Conservation (phyloP, 805 yeast species). For the Starmerella tilneyi region DNA sequence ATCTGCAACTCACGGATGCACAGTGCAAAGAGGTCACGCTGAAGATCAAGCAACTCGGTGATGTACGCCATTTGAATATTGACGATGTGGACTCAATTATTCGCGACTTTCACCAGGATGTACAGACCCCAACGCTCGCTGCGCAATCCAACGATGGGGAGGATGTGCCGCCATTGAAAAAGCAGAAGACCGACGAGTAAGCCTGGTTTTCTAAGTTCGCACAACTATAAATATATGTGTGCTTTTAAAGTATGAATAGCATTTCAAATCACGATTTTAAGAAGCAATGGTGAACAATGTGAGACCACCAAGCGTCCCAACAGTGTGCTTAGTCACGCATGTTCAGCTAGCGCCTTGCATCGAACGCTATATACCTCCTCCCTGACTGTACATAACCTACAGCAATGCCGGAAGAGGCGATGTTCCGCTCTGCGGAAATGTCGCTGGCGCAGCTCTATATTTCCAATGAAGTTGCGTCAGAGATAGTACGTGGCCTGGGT, state of each 20-base stretch:
- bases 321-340: conserved; percentile 2
- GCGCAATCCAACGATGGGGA: conserved; percentile 17
- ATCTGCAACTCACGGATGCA: conserved; percentile 76
- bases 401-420: conserved; percentile 28
- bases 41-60: conserved; percentile 90
- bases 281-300: neutral
- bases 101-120: conserved; percentile 78
- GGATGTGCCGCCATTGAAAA: conserved; percentile 29
- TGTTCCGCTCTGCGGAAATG: conserved; percentile 83
- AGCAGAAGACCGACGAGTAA: conserved; percentile 26
- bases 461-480: conserved; percentile 82
- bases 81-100: conserved; percentile 97
- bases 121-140: conserved; percentile 25
- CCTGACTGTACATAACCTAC: neutral
- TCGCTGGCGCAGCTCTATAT: conserved; percentile 82
- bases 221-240: too few species aligned
- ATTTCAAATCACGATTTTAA: too few species aligned
- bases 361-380: neutral
- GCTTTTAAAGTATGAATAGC: neutral
- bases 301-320: neutral
- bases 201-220: neutral
- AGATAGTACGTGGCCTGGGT: conserved; percentile 76
- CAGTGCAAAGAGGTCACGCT: conserved; percentile 91
- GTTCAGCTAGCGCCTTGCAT: too few species aligned
- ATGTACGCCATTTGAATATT: conserved; percentile 83